Percentiles rank a stretch among this genome's conserved stretches.
These are phyloP conservation scores for Claviceps quebecensis DNA, from an alignment of 2,329 filamentous ascomycete species.

Conservation along the genomic window DNA sequence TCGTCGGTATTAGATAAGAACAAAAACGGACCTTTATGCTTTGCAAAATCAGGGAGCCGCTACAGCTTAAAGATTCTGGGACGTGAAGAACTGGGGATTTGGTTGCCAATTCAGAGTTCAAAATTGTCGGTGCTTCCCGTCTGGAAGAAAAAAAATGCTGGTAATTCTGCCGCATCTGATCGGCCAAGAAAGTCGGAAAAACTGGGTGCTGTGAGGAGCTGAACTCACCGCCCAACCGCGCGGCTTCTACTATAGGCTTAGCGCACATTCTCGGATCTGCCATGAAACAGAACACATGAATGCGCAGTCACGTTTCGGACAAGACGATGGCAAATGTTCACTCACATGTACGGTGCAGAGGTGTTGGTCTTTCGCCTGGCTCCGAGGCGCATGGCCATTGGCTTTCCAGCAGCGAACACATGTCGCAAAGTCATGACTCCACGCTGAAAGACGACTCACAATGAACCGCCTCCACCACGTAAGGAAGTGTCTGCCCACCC, in stretches of 20 bases:
- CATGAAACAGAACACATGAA: background rate
- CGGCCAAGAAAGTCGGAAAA: background rate
- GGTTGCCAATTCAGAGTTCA: background rate
- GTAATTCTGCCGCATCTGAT: slow-evolving; percentile 6
- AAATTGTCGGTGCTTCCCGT: background rate
- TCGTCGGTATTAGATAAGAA: background rate
- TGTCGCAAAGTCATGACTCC: background rate
- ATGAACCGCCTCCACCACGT: slow-evolving; percentile 8
- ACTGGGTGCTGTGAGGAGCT: background rate
- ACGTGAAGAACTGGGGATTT: background rate
- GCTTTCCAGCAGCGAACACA: background rate
- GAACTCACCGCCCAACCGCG: slow-evolving; percentile 4
- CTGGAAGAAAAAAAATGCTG: slow-evolving; percentile 1
- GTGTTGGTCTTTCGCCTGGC: background rate
- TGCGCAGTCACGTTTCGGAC: background rate
- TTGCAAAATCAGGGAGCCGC: background rate
- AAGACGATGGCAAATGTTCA: background rate
- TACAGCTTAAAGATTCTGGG: no score
- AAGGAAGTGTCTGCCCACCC: slow-evolving; percentile 5
- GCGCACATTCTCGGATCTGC: background rate
- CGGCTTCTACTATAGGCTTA: background rate
- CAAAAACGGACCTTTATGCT: background rate
- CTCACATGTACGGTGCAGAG: background rate
- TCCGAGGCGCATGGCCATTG: background rate
- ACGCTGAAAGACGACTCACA: background rate